A percentile compares a stretch with the other conserved stretches of the same genome.
These are phyloP conservation scores for Xylaria castorea DNA, from an alignment of 495 filamentous ascomycete genomes.

Conservation along the genomic window DNA sequence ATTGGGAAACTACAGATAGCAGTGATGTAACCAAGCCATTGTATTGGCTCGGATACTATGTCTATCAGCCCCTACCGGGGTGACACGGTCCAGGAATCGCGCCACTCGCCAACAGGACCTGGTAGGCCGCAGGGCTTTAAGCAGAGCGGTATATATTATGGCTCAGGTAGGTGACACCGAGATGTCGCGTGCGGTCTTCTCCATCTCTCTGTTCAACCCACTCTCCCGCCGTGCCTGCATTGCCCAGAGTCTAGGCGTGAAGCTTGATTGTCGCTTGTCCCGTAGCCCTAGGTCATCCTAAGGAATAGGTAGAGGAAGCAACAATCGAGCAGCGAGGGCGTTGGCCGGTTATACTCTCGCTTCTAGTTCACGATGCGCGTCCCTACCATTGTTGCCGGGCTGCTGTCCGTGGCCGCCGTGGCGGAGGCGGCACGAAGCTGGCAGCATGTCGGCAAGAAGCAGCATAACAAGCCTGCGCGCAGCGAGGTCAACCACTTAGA, in stretches of 20 bases:
- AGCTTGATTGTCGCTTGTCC: conserved; percentile 19
- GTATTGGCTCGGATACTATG: conserved; percentile 8
- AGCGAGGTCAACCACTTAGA: conserved; percentile 23
- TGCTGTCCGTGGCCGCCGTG: conserved; percentile 37
- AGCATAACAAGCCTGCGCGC: conserved; percentile 25
- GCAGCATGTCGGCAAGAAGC: conserved; percentile 47
- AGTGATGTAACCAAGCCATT: conserved; percentile 4
- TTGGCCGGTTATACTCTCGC: neutral
- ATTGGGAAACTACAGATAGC: conserved; percentile 26
- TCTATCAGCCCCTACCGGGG: conserved; percentile 10
- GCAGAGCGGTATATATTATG: conserved; percentile 15
- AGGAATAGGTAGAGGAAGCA: neutral
- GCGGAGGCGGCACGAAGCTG: conserved; percentile 42
- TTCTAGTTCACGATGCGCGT: conserved; percentile 39
- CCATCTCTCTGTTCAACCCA: conserved; percentile 23
- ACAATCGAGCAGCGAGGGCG: neutral
- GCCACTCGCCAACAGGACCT: neutral
- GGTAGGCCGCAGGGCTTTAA: neutral
- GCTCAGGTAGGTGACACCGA: neutral
- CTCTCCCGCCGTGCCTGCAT: conserved; percentile 13
- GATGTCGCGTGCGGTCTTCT: neutral
- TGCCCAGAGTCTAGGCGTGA: conserved; percentile 31
- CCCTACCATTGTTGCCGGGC: conserved; percentile 34
- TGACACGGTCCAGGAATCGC: conserved; percentile 4
- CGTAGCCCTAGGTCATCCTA: neutral